Evolutionary conservation across 169 alveolate species (phyloP), one percentile per base, ranked within the genome.

Genomic region (Eimeria necatrix): DNA sequence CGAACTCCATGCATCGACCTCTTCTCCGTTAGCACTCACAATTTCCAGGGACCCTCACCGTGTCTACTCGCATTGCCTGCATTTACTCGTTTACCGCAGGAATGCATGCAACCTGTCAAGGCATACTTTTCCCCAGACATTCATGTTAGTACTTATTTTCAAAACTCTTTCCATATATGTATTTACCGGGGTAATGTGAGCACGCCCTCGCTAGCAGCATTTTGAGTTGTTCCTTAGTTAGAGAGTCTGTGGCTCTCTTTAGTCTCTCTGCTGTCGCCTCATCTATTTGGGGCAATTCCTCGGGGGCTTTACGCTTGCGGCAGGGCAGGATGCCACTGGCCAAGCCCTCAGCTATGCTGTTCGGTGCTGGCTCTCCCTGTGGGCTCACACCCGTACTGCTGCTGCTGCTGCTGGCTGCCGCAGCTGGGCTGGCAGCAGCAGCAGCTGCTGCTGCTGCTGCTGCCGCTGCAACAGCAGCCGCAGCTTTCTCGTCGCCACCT

Each of bases 131-230:
- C 22, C 32, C 8, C 22, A 18, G 16, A 61, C 5, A 61, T 61
- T 6, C 22, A 61, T 10, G 0, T 61, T 20, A 20, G 22, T 61
- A 14, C 22, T 6, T 68, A 24, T 20, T 24, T 68, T 24, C 14
- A 24, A 4, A 68, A 24, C 5, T 8, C 9, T 71, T 2, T 26
- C 16, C 70, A 22, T 78, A 20, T 20, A 51, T 78, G n/a, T 9
- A 49, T 78, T 16, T 88, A 88, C 94, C 94, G 14, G 94, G 94
- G 41, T 88, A 88, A 51, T 88, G 94, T 6, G 80, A 59, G 94
- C 94, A 88, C 22, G 94, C 94, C 26, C 80, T 46, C 4, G 94
- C 94, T 4, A 88, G 87, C 7, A 88, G 94, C 76, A 88, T 64
- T 70, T 70, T 64, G 0, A 88, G 76, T 16, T 88, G 94, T 51